Evolutionary conservation across 495 filamentous ascomycete species (phyloP).

Genomic region (Neurospora sp.): DNA sequence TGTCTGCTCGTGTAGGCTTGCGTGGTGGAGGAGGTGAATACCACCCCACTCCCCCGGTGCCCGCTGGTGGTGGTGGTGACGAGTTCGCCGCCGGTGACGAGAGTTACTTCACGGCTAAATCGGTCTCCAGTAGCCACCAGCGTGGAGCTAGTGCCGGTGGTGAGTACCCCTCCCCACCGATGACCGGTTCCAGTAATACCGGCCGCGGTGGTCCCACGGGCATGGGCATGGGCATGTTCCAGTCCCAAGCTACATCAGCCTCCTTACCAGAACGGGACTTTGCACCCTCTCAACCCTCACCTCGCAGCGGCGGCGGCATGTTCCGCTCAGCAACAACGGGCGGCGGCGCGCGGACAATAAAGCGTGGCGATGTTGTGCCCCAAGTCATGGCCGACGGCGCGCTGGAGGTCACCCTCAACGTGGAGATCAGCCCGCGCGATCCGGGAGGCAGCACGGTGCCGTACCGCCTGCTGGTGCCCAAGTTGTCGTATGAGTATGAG

Average conservation of each 20-base stretch:
- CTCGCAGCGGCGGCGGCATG: not conserved
- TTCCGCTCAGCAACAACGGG: conserved; percentile 70
- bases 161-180: conserved; percentile 3
- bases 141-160: not conserved
- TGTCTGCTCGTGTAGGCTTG: conserved; percentile 15
- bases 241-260: not conserved
- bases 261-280: conserved; percentile 9
- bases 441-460: conserved; percentile 81
- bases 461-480: conserved; percentile 78
- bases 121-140: conserved; percentile 14
- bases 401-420: conserved; percentile 73
- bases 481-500: conserved; percentile 47
- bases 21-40: conserved; percentile 24
- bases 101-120: conserved; percentile 28
- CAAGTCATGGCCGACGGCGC: conserved; percentile 47
- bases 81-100: conserved; percentile 37
- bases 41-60: not conserved
- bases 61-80: not conserved
- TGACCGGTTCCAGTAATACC: conserved; percentile 5
- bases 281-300: not conserved
- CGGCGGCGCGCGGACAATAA: conserved; percentile 49
- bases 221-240: conserved; percentile 5
- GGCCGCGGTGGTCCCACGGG: not conserved
- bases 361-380: conserved; percentile 10
- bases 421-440: conserved; percentile 76